A percentile compares a stretch with the other conserved stretches of the same genome.
Conservation (phyloP, 345 rosid genomes). For the Syzygium oleosum region DNA sequence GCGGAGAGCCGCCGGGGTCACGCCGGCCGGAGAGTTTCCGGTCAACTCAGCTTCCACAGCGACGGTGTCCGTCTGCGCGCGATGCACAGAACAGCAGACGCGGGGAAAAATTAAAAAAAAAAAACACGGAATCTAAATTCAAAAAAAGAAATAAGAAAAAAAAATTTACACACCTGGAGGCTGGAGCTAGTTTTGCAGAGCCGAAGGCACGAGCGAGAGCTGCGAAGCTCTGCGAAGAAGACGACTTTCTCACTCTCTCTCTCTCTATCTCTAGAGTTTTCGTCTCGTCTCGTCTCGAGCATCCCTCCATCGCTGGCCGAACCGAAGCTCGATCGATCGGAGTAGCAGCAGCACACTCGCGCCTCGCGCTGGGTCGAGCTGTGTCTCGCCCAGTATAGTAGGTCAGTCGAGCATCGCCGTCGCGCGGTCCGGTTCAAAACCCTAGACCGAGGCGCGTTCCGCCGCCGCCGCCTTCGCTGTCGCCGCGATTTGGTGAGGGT, state of each 20-base stretch:
- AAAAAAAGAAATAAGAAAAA: background rate
- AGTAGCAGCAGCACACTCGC: background rate
- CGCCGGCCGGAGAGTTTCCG: background rate
- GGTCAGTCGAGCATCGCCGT: background rate
- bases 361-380: background rate
- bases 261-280: background rate
- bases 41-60: background rate
- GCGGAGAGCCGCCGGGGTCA: background rate
- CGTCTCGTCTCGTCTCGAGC: background rate
- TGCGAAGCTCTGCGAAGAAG: background rate
- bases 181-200: background rate
- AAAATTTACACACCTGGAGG: background rate
- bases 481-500: background rate
- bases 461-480: background rate
- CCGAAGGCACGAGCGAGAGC: background rate
- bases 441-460: background rate
- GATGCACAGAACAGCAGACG: background rate
- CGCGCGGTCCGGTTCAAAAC: background rate
- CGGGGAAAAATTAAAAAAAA: background rate
- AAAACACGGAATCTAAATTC: background rate
- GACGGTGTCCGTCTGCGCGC: background rate
- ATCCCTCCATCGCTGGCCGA: background rate
- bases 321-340: background rate
- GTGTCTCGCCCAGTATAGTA: background rate
- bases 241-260: background rate